Evolutionary conservation across 495 filamentous ascomycete genomes (phyloP).

Genomic region (Penicillium fimorum): DNA sequence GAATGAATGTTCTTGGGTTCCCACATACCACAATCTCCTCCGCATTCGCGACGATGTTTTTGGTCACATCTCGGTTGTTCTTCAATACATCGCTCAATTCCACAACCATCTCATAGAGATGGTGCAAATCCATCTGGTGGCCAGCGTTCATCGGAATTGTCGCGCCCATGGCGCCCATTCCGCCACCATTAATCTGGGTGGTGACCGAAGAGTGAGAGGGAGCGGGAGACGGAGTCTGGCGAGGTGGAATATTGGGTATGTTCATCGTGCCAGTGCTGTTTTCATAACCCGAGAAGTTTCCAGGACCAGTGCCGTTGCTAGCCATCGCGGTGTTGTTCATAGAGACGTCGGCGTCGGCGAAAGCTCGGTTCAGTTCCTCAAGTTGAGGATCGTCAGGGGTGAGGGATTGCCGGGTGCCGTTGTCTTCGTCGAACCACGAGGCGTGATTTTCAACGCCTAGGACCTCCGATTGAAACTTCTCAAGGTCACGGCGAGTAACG

Average conservation of each 20-base stretch:
- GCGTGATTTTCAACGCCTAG: constrained; percentile 37
- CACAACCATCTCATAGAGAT: constrained; percentile 79
- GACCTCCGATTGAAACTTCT: constrained; percentile 45
- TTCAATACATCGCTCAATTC: constrained; percentile 74
- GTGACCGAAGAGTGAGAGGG: constrained; percentile 27
- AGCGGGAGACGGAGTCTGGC: constrained; percentile 38
- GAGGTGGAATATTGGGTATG: constrained; percentile 37
- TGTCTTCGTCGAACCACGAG: constrained; percentile 36
- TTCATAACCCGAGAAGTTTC: constrained; percentile 39
- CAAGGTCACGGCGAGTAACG: constrained; percentile 46
- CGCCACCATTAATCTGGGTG: constrained; percentile 53
- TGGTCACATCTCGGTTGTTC: constrained; percentile 73
- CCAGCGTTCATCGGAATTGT: constrained; percentile 69
- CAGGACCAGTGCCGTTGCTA: constrained; percentile 29
- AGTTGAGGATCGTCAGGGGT: constrained; percentile 37
- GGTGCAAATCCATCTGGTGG: constrained; percentile 83
- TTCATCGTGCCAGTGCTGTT: constrained; percentile 31
- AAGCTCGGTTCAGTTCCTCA: constrained; percentile 39
- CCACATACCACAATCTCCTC: constrained; percentile 56
- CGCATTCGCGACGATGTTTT: constrained; percentile 68
- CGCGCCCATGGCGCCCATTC: constrained; percentile 58
- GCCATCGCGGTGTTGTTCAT: constrained; percentile 36
- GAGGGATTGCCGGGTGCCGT: constrained; percentile 22
- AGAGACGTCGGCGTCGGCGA: constrained; percentile 36
- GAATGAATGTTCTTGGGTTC: neutral